phyloP scores from a whole-genome alignment of 768 basidiomycete species.

The Kwoniella sp. region DNA sequence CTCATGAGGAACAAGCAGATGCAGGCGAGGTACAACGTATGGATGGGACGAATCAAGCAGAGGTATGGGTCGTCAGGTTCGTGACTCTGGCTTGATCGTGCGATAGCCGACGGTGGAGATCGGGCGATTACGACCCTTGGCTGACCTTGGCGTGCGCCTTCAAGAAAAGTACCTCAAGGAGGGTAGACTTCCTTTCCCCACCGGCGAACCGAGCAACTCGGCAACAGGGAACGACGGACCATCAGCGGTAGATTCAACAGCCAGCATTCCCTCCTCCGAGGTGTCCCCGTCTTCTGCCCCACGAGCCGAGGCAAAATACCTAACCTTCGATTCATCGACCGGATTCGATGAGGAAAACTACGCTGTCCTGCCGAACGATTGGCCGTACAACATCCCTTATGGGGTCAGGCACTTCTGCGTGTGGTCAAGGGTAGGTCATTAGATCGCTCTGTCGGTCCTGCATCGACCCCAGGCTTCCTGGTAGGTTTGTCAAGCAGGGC shows the following conservation, averaged over 20 bases:
- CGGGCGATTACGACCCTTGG: too few relatives aligned
- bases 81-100: slow-evolving; percentile 6
- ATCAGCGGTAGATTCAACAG: too few relatives aligned
- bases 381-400: slow-evolving; percentile 47
- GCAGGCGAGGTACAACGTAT: slow-evolving; percentile 40
- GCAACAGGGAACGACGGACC: too few relatives aligned
- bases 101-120: too few relatives aligned
- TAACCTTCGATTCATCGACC: slow-evolving; percentile 19
- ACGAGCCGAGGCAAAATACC: slow-evolving; percentile 9
- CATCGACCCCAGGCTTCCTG: too few relatives aligned
- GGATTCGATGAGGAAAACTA: slow-evolving; percentile 34
- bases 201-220: background rate
- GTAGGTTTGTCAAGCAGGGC: too few relatives aligned
- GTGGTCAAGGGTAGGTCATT: slow-evolving; percentile 43
- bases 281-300: too few relatives aligned
- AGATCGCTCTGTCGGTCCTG: too few relatives aligned
- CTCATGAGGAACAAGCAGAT: slow-evolving; percentile 38
- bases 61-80: slow-evolving; percentile 42
- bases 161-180: slow-evolving; percentile 43
- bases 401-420: slow-evolving; percentile 45
- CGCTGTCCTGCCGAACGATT: slow-evolving; percentile 46
- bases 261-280: too few relatives aligned
- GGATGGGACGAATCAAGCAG: slow-evolving; percentile 34
- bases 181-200: slow-evolving; percentile 37
- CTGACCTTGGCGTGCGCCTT: background rate